A percentile compares a stretch with the other conserved stretches of the same genome.
phyloP scores from a whole-genome alignment of 2,329 filamentous ascomycete genomes.

The Beauveria sp. region DNA sequence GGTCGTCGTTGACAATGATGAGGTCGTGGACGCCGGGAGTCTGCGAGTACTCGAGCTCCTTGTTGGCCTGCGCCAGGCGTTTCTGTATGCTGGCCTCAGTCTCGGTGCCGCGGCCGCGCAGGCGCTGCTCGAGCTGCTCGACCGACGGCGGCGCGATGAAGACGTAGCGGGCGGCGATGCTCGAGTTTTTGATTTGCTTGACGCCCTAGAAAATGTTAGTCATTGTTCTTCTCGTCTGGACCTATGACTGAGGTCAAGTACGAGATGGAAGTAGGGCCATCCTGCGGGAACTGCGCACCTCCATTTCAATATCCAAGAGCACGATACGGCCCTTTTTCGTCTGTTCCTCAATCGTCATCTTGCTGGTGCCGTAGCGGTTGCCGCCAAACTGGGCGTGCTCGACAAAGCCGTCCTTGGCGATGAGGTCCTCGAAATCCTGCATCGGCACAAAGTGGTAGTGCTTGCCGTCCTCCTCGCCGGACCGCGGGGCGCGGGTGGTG shows the following conservation, averaged over 20 bases:
- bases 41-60: conserved; percentile 67
- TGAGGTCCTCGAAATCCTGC: conserved; percentile 60
- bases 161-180: conserved; percentile 69
- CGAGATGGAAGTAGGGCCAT: background rate
- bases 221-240: background rate
- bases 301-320: conserved; percentile 94
- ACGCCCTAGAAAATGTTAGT: conserved; percentile 47
- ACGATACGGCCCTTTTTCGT: conserved; percentile 64
- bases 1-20: conserved; percentile 33
- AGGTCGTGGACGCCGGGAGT: conserved; percentile 47
- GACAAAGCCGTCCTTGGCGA: conserved; percentile 66
- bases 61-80: conserved; percentile 61
- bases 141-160: conserved; percentile 77
- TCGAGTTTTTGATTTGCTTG: conserved; percentile 79
- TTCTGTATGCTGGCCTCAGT: conserved; percentile 63
- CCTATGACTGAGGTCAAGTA: background rate
- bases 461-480: conserved; percentile 65
- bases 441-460: conserved; percentile 75
- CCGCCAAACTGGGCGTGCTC: conserved; percentile 80
- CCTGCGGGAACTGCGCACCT: conserved; percentile 42
- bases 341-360: conserved; percentile 70
- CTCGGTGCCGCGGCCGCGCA: conserved; percentile 73
- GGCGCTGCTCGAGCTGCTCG: conserved; percentile 64
- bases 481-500: conserved; percentile 72
- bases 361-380: conserved; percentile 82